Conservation (phyloP, 1,284 basidiomycete species). For the Trichosporon asahii region DNA sequence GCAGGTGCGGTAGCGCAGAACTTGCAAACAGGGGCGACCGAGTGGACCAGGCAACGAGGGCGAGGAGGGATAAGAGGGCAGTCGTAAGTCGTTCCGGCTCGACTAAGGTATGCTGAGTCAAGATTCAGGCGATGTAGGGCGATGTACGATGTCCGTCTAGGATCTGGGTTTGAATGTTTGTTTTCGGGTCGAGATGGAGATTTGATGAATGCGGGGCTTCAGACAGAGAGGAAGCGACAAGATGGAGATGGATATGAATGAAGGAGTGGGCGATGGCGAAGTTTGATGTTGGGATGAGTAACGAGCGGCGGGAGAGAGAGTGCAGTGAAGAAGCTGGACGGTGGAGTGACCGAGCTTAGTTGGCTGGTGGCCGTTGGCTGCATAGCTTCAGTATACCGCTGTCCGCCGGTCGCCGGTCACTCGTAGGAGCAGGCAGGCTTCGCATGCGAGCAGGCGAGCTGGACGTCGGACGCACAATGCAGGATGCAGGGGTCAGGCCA, state of each 20-base stretch:
- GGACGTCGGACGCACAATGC: not conserved
- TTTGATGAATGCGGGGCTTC: not conserved
- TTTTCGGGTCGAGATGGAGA: not conserved
- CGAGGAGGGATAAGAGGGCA: not conserved
- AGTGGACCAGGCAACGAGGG: not conserved
- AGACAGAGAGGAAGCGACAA: not conserved
- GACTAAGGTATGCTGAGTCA: not conserved
- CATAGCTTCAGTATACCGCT: not conserved
- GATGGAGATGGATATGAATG: not conserved
- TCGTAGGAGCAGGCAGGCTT: no score
- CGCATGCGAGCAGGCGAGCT: no score
- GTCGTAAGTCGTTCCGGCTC: not conserved
- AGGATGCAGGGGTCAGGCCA: not conserved
- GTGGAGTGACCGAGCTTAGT: not conserved
- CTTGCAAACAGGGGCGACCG: not conserved
- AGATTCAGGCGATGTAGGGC: not conserved
- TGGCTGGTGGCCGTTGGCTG: not conserved
- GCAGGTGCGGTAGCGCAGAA: not conserved
- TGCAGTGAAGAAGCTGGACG: not conserved
- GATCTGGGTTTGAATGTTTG: not conserved
- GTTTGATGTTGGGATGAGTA: not conserved
- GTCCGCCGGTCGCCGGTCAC: not conserved
- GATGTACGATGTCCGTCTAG: not conserved
- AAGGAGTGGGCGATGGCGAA: conserved; percentile 3
- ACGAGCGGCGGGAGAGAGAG: not conserved